Conservation (phyloP, 2,329 filamentous ascomycete species). For the Penicillium sp. region DNA sequence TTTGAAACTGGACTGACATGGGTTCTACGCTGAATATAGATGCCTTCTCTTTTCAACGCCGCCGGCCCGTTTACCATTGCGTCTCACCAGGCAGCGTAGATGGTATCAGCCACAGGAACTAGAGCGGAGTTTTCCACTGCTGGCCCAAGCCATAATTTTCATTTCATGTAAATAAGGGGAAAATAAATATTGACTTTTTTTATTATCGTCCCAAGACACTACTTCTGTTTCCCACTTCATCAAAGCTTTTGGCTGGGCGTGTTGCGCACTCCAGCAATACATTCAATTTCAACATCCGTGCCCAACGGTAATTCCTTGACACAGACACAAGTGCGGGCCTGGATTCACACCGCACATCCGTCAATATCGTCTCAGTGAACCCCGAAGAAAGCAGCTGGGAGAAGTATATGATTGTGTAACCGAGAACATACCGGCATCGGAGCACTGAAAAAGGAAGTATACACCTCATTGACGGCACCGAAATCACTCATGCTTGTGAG, state of each 20-base stretch:
- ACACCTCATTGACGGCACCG: slow-evolving; percentile 72
- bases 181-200: neutral
- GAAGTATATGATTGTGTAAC: neutral
- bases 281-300: slow-evolving; percentile 52
- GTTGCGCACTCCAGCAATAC: slow-evolving; percentile 12
- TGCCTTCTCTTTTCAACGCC: slow-evolving; percentile 25
- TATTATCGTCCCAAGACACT: neutral
- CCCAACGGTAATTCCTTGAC: slow-evolving; percentile 47
- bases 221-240: neutral
- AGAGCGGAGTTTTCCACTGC: too few relatives aligned
- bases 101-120: too few relatives aligned
- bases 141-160: too few relatives aligned
- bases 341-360: neutral
- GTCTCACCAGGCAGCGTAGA: neutral
- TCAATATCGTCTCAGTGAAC: neutral
- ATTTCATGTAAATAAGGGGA: neutral
- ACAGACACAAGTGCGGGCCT: slow-evolving; percentile 44
- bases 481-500: slow-evolving; percentile 60
- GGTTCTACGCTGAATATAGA: slow-evolving; percentile 9
- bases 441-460: slow-evolving; percentile 36
- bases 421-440: slow-evolving; percentile 22
- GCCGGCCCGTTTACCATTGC: slow-evolving; percentile 24
- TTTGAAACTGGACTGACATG: neutral
- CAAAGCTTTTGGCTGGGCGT: neutral
- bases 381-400: too few relatives aligned